Percentiles rank a stretch among this genome's conserved stretches.
These are phyloP conservation scores for Verticillium albo-atrum DNA, from an alignment of 2,329 filamentous ascomycete species.

Conservation along the genomic window DNA sequence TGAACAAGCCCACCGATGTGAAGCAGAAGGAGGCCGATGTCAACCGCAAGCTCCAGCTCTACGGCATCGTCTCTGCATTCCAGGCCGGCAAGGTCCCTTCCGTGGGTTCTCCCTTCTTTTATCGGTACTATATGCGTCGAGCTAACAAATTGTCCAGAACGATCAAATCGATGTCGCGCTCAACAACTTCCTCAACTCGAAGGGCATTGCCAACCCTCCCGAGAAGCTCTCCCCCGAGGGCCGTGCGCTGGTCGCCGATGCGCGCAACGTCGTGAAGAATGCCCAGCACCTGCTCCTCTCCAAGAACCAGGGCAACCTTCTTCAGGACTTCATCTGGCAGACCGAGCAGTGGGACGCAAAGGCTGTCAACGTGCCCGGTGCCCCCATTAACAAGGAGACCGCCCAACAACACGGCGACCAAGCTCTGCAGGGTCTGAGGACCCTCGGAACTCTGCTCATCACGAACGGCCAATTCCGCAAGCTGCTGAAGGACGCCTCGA, in stretches of 20 bases:
- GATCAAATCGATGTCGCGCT: conserved; percentile 93
- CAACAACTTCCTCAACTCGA: conserved; percentile 78
- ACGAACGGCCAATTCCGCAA: conserved; percentile 97
- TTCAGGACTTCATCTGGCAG: conserved; percentile 98
- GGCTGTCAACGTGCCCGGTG: conserved; percentile 55
- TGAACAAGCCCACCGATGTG: conserved; percentile 70
- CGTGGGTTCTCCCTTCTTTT: conserved; percentile 38
- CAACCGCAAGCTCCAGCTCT: conserved; percentile 91
- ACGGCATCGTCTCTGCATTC: conserved; percentile 85
- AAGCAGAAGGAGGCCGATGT: conserved; percentile 81
- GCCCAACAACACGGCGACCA: conserved; percentile 81
- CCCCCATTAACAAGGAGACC: conserved; percentile 69
- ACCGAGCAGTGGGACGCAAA: conserved; percentile 69
- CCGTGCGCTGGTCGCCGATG: conserved; percentile 69
- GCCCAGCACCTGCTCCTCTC: conserved; percentile 80
- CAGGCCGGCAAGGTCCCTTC: conserved; percentile 86
- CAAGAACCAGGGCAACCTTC: conserved; percentile 91
- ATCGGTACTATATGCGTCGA: background rate
- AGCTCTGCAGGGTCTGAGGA: conserved; percentile 79
- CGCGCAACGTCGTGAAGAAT: conserved; percentile 75
- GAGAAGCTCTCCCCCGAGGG: conserved; percentile 79
- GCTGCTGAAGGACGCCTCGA: conserved; percentile 73
- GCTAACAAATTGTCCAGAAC: conserved; percentile 52
- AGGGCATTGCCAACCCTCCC: conserved; percentile 64
- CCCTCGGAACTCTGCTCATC: conserved; percentile 81